A percentile compares a stretch with the other conserved stretches of the same genome.
Evolutionary conservation across 78 protist species (phyloP).

Genomic region (Polysphondylium violaceum): DNA sequence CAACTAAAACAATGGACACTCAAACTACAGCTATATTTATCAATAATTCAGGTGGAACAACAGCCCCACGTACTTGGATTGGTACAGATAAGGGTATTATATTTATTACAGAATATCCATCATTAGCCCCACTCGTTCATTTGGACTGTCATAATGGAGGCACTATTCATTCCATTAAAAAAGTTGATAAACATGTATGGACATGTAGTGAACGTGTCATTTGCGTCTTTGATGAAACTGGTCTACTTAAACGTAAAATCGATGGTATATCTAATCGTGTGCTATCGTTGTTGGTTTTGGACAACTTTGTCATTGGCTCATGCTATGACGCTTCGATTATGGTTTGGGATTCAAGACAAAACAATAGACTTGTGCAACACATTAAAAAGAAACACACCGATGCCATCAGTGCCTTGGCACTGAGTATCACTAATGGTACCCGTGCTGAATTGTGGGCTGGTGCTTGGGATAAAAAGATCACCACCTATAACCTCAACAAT

Average conservation of each 20-base stretch:
- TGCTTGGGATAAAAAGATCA: constrained; percentile 48
- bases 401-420: constrained; percentile 10
- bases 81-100: constrained; percentile 73
- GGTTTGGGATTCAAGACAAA: constrained; percentile 38
- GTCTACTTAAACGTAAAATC: constrained; percentile 13
- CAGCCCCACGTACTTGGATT: constrained; percentile 19
- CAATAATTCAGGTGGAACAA: not conserved
- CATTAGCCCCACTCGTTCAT: constrained; percentile 4
- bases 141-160: constrained; percentile 8
- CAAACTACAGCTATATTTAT: not conserved
- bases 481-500: constrained; percentile 21
- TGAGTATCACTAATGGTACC: not conserved
- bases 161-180: constrained; percentile 43
- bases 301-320: constrained; percentile 23
- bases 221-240: constrained; percentile 31
- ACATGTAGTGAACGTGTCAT: constrained; percentile 48
- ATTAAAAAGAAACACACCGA: constrained; percentile 20
- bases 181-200: constrained; percentile 10
- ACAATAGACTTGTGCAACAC: constrained; percentile 19
- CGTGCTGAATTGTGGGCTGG: constrained; percentile 40
- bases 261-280: constrained; percentile 24
- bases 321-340: constrained; percentile 40
- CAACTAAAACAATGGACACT: constrained; percentile 22
- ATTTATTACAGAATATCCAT: constrained; percentile 37
- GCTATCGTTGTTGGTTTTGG: not conserved